Base-by-base conservation (phyloP, 2,329 filamentous ascomycete species). In the Pochonia chlamydosporia region DNA sequence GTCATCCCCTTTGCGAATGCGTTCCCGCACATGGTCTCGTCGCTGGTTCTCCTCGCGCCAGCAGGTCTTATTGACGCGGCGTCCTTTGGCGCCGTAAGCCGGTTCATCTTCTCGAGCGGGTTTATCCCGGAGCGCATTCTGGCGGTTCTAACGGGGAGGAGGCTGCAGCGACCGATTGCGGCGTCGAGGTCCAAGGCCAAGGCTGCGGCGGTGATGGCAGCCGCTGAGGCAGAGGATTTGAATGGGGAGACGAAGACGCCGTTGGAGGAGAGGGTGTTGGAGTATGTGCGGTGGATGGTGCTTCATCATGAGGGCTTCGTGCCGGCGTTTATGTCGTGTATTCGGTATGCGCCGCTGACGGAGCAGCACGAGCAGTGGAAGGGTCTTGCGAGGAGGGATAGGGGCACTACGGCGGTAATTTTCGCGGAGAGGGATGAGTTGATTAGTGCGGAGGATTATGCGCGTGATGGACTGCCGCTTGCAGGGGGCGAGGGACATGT, bases 41-140 rank as follows among this genome's bases (percentile, higher is more conserved):
- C 76, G 9, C 72, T 96, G 20, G 73, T 93, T 10, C 76, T 96
- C 5, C 76, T 96, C 36, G 89, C 89, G 0, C 89, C 91, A 0
- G 76, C 84, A 0, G 91, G 91, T 0, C 72, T 96, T 39, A 79
- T 96, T 54, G 70, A 78, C 36, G 64, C 72, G 0, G 66, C 72
- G 48, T 74, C 73, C 55, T 78, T 82, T 51, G 76, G 76, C 20
- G 62, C 65, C 31, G 52, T 69, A 9, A 72, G 70, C 25, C 70
- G 73, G 35, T 59, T 79, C 46, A 57, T 82, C 44, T 83, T 81
- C 63, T 69, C 66, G n/a, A 73, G 73, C 6, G 76, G 76, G 14
- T 54, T 78, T 39, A 60, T 84, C 13, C 79, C 80, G 2, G 74
- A 76, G 52, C 63, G 69, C 4, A 55, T 82, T 11, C 64, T 81